phyloP scores from a whole-genome alignment of 257 asterid genomes.

The Nicotiana tomentosiformis region DNA sequence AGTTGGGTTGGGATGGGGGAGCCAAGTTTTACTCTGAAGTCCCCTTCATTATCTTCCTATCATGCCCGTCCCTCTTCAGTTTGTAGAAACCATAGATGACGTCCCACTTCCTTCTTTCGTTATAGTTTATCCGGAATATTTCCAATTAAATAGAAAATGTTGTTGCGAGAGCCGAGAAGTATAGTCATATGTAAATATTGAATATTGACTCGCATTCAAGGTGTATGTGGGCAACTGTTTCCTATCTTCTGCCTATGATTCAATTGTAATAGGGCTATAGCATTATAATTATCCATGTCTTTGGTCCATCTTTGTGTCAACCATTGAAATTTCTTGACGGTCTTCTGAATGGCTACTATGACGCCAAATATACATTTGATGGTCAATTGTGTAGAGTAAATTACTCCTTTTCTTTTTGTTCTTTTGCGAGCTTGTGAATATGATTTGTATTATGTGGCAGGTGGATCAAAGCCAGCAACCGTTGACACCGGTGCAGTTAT shows the following conservation, averaged over 20 bases:
- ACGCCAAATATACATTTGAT: neutral
- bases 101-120: neutral
- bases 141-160: neutral
- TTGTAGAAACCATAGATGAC: neutral
- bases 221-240: neutral
- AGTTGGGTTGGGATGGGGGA: neutral
- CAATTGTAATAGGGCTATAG: neutral
- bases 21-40: neutral
- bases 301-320: neutral
- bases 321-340: neutral
- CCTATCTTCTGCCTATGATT: neutral
- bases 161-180: neutral
- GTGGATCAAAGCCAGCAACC: conserved; percentile 90
- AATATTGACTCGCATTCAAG: neutral
- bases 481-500: conserved; percentile 93
- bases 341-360: neutral
- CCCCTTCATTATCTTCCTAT: neutral
- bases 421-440: neutral
- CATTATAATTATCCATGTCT: neutral
- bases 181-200: neutral
- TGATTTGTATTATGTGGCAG: conserved; percentile 32
- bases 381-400: neutral
- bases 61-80: neutral
- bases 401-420: neutral
- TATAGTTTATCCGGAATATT: neutral